Evolutionary conservation across 2,329 filamentous ascomycete species (phyloP), one percentile per base, ranked within the genome.

Genomic region (Balansia obtecta): DNA sequence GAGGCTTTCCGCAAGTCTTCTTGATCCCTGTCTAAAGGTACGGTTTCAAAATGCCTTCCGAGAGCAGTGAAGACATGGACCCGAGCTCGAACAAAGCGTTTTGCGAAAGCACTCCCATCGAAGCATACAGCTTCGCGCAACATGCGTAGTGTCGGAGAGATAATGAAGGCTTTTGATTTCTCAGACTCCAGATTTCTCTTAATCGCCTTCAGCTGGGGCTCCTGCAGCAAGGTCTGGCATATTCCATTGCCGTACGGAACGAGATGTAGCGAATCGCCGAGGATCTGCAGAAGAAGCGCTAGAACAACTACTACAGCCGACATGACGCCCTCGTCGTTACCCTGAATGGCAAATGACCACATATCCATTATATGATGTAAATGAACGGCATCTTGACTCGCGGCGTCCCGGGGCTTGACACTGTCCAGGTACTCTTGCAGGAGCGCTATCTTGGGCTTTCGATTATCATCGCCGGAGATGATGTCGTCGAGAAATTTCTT

Each of bases 131-230:
- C 76, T 67, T 98, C 91, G 48, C 84, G 86, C 53, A 98, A 75
- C 48, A 98, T 71, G 51, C 91, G 82, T 52, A 98, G 70, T 22
- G 86, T 90, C 1, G 93, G 91, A 2, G 88, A 93, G 53, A 96
- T 90, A 52, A 97, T 72, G 65, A 87, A 88, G 39, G 89, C 88
- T 62, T 94, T 95, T 45, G 81, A 77, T 65, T 88, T 90, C 22
- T 86, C 83, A 0, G 87, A 81, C 3, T 86, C 84, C 16, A 97
- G 69, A 53, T 88, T 88, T 53, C 83, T 82, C 33, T 87, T 82
- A 22, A 97, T 70, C 3, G 95, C 77, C 58, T 90, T 88, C 55
- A 90, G 74, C 57, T 95, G 88, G 27, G 83, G 79, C 55, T 85
- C 85, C 59, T 89, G 85, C 30, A 98, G 70, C 41, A 97, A 70